Evolutionary conservation across 371 early-diverging fungal species (phyloP).

Genomic region (Rhizopus stolonifer): DNA sequence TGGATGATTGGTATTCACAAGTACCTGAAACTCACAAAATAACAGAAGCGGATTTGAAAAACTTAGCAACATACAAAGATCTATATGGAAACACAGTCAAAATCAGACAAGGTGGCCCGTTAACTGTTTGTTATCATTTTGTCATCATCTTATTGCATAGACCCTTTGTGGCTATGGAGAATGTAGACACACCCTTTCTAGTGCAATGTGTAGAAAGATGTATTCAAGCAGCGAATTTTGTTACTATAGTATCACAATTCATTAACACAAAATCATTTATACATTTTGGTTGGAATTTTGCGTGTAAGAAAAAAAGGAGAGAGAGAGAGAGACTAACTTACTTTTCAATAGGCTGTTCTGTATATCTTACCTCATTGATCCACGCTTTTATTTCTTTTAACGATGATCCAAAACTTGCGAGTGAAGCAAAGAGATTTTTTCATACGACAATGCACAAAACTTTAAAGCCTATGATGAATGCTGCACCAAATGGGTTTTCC

Average conservation of each 20-base stretch:
- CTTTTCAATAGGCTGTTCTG: too few relatives aligned
- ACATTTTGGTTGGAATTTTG: conserved; percentile 46
- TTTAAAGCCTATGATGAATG: too few relatives aligned
- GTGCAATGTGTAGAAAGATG: conserved; percentile 35
- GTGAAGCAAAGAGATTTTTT: too few relatives aligned
- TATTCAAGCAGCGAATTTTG: conserved; percentile 51
- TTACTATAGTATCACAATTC: conserved; percentile 47
- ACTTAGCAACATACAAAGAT: not conserved
- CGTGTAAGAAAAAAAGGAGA: conserved; percentile 25
- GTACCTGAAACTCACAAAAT: conserved; percentile 25
- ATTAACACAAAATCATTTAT: conserved; percentile 25
- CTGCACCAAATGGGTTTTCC: too few relatives aligned
- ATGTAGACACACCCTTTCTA: conserved; percentile 8
- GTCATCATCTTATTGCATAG: conserved; percentile 48
- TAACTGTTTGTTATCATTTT: conserved; percentile 40
- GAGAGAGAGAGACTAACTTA: too few relatives aligned
- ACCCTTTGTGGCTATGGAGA: conserved; percentile 36
- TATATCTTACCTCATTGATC: too few relatives aligned
- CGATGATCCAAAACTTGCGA: too few relatives aligned
- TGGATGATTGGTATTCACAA: conserved; percentile 27
- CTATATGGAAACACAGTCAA: conserved; percentile 18
- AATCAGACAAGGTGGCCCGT: conserved; percentile 30
- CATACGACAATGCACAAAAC: too few relatives aligned
- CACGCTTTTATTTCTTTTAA: too few relatives aligned
- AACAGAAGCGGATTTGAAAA: conserved; percentile 17